phyloP scores from a whole-genome alignment of 495 filamentous ascomycete genomes.

The Aspergillus funiculosus region DNA sequence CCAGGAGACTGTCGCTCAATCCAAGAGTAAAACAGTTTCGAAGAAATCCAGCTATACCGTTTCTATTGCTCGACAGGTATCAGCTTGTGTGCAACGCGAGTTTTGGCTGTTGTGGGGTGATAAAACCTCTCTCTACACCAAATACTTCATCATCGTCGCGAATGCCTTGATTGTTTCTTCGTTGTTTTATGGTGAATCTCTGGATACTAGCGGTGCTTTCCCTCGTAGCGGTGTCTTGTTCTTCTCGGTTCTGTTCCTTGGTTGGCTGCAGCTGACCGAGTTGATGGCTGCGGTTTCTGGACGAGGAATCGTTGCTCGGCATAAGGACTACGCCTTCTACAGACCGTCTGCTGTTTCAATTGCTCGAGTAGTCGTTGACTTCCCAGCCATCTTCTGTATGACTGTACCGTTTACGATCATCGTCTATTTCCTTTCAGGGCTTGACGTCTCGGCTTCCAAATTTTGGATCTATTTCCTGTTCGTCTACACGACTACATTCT shows the following conservation, averaged over 20 bases:
- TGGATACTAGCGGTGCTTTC: conserved; percentile 63
- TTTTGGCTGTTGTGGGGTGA: conserved; percentile 74
- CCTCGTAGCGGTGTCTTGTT: conserved; percentile 62
- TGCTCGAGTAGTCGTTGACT: conserved; percentile 61
- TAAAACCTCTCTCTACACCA: conserved; percentile 65
- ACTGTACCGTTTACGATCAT: conserved; percentile 59
- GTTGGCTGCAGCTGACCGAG: conserved; percentile 68
- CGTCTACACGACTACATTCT: conserved; percentile 62
- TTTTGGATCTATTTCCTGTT: conserved; percentile 72
- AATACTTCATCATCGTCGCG: conserved; percentile 69
- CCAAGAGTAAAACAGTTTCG: conserved; percentile 58
- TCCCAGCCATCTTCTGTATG: conserved; percentile 60
- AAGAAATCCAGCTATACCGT: conserved; percentile 69
- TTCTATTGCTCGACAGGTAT: conserved; percentile 60
- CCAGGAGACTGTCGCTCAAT: conserved; percentile 60
- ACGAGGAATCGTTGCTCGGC: conserved; percentile 55
- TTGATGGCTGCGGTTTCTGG: conserved; percentile 63
- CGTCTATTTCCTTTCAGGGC: conserved; percentile 62
- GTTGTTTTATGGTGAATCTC: conserved; percentile 61
- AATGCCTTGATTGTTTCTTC: conserved; percentile 71
- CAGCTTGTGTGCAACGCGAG: conserved; percentile 65
- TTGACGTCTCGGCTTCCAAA: conserved; percentile 60
- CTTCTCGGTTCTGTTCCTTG: conserved; percentile 70
- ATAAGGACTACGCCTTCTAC: conserved; percentile 74
- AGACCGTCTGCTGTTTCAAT: conserved; percentile 66